Conservation (phyloP, 176 grass and related monocot genomes). For the Aegilops tauschii region DNA sequence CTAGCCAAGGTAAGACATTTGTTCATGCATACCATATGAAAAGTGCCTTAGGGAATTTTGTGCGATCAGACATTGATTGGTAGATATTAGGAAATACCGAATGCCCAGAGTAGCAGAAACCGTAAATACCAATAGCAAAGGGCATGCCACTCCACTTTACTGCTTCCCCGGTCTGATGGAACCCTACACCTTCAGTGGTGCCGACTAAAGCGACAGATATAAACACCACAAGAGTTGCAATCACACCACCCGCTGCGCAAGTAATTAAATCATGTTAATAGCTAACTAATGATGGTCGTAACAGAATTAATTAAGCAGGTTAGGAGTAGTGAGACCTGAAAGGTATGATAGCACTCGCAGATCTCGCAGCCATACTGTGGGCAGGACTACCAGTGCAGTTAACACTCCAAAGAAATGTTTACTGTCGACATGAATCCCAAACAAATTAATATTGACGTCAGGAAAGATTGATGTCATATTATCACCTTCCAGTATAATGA, state of each 20-base stretch:
- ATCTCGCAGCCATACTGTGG: slow-evolving; percentile 84
- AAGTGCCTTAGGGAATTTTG: slow-evolving; percentile 81
- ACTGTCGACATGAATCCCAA: slow-evolving; percentile 68
- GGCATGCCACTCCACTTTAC: slow-evolving; percentile 75
- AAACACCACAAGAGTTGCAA: slow-evolving; percentile 74
- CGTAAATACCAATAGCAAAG: slow-evolving; percentile 88
- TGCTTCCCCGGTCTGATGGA: slow-evolving; percentile 61
- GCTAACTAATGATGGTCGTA: background rate
- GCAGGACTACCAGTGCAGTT: slow-evolving; percentile 75
- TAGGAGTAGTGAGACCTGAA: slow-evolving; percentile 50
- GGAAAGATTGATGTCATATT: slow-evolving; percentile 87
- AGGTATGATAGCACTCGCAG: slow-evolving; percentile 91
- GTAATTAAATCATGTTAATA: slow-evolving; percentile 15
- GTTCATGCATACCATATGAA: slow-evolving; percentile 59
- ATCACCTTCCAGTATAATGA: slow-evolving; percentile 96
- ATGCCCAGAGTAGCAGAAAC: slow-evolving; percentile 91
- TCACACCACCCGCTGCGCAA: slow-evolving; percentile 68
- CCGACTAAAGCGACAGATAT: slow-evolving; percentile 65
- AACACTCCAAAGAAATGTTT: slow-evolving; percentile 82
- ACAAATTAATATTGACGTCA: slow-evolving; percentile 46
- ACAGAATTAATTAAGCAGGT: background rate
- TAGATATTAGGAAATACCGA: slow-evolving; percentile 97
- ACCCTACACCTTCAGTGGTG: slow-evolving; percentile 50
- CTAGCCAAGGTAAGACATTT: background rate
- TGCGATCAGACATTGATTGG: slow-evolving; percentile 89